These are phyloP conservation scores for Epichloe bromicola DNA, from an alignment of 2,329 filamentous ascomycete genomes.

Conservation along the genomic window DNA sequence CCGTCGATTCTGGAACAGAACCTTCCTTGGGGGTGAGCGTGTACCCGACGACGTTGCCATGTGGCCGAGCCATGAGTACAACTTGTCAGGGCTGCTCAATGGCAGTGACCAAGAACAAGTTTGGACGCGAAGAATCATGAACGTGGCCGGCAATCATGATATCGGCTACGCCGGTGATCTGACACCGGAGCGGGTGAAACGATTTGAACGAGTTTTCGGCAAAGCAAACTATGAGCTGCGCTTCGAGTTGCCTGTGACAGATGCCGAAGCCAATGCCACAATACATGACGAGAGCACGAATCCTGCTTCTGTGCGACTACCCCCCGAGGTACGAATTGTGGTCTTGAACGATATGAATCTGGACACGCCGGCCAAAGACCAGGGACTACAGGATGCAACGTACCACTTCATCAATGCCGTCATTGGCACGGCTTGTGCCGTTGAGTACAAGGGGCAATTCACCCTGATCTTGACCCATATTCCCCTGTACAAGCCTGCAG, in stretches of 20 bases:
- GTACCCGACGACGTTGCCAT: constrained; percentile 44
- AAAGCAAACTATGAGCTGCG: constrained; percentile 82
- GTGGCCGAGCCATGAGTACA: constrained; percentile 35
- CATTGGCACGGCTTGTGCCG: constrained; percentile 48
- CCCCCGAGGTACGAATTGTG: constrained; percentile 66
- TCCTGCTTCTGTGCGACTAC: constrained; percentile 32
- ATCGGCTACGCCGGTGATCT: constrained; percentile 93
- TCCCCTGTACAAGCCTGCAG: constrained; percentile 70
- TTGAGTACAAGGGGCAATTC: constrained; percentile 51
- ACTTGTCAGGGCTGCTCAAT: constrained; percentile 35
- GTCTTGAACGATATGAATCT: constrained; percentile 90
- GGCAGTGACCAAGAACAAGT: constrained; percentile 28
- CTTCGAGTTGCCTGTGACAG: constrained; percentile 45
- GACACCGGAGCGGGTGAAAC: constrained; percentile 55
- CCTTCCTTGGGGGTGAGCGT: constrained; percentile 56
- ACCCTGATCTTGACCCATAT: constrained; percentile 87
- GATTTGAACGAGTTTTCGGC: constrained; percentile 79
- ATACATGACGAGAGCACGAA: constrained; percentile 29
- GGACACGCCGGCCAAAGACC: constrained; percentile 62
- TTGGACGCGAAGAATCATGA: constrained; percentile 73
- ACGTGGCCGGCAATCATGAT: constrained; percentile 90
- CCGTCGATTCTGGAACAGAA: constrained; percentile 64
- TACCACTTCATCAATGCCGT: constrained; percentile 64
- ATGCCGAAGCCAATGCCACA: constrained; percentile 25
- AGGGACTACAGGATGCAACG: constrained; percentile 58